phyloP scores from a whole-genome alignment of 2,329 filamentous ascomycete species.

The Fusarium ramigenum region DNA sequence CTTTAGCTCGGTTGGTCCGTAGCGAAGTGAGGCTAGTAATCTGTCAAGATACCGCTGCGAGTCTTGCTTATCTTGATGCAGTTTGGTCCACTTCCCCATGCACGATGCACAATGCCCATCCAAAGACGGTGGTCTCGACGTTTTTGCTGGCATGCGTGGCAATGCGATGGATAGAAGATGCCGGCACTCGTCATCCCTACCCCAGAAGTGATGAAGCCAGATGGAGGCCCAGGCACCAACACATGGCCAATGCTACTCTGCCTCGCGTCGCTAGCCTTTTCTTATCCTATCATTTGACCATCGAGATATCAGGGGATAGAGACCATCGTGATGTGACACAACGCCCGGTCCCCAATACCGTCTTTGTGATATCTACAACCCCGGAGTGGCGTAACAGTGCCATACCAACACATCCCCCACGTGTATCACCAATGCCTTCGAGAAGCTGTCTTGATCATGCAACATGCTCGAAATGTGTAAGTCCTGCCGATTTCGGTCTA shows the following conservation, averaged over 20 bases:
- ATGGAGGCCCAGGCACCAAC: conserved; percentile 19
- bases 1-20: neutral
- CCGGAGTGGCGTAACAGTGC: conserved; percentile 14
- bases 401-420: neutral
- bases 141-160: conserved; percentile 8
- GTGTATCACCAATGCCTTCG: neutral
- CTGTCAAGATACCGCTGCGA: conserved; percentile 13
- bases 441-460: conserved; percentile 8
- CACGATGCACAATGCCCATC: conserved; percentile 4
- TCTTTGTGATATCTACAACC: conserved; percentile 15
- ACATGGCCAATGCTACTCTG: conserved; percentile 15
- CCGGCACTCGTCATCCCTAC: conserved; percentile 26
- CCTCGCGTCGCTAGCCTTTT: conserved; percentile 6
- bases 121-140: conserved; percentile 14
- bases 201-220: conserved; percentile 14
- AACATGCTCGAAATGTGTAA: neutral
- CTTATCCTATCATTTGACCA: conserved; percentile 34
- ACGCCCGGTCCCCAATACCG: conserved; percentile 1
- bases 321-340: conserved; percentile 14
- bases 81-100: conserved; percentile 28
- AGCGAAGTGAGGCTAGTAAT: neutral
- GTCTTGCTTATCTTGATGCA: conserved; percentile 17
- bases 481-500: conserved; percentile 1
- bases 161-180: neutral
- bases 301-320: conserved; percentile 13